Base-by-base conservation (phyloP, 768 basidiomycete genomes). In the Sistotremastrum niveocremeum region DNA sequence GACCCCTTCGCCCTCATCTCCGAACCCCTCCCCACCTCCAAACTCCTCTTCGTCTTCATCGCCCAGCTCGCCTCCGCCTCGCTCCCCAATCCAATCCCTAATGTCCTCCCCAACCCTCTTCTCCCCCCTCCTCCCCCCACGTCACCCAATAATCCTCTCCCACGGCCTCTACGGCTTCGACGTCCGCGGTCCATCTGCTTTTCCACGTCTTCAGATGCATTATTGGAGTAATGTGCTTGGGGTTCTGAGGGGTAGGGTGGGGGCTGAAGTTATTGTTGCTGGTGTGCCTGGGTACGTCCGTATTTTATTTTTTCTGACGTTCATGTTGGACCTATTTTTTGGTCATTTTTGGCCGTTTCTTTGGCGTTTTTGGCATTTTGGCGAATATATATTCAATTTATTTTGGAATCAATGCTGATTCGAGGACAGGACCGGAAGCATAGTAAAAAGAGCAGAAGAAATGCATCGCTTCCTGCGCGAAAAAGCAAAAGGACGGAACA, bases 161-260 rank as follows among this genome's bases (percentile, higher is more conserved):
- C 94, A 99, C 64, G 90, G 94, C 12, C 67, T 98, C 2, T 97
- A 99, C 56, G 94, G 94, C 5, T 99, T 95, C 58, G 91, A 94
- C 55, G 82, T 88, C 0, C 77, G 83, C 33, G 90, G 90, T 1
- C 89, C 89, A 1, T 68, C 76, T 0, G 69, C 81, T 7, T 86
- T 90, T 55, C 89, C 91, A 0, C 76, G 79, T 39, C 70, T 93
- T 47, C 77, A 85, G 45, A 74, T 88, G 60, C 89, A 97, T 49
- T 99, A 99, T 58, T 99, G 95, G 95, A 76, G 81, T 0, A 85
- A 88, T 47, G 79, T 97, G 3, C 69, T 97, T 33, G 76, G 72
- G 7, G 75, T 93, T 8, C 71, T 98, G 10, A 74, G 83, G 46
- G 71, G 83, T 45, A 83, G 72, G 51, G 69, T 98, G 8, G 86